Conservation (phyloP, 306 rosid species). For the Lagenaria siceraria region DNA sequence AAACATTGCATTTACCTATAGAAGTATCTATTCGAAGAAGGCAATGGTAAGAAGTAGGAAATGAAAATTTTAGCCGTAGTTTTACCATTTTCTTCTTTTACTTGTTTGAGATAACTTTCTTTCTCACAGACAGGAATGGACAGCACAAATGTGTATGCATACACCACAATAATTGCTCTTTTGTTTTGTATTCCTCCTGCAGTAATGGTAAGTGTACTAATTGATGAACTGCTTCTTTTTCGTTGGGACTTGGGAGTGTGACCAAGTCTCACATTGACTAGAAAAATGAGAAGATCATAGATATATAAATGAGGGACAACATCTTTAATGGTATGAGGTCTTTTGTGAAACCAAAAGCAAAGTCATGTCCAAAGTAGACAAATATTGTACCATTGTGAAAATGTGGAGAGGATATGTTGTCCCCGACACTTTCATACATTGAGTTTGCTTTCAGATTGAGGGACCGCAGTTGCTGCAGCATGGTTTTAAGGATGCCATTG, state of each 20-base stretch:
- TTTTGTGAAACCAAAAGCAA: too few species aligned
- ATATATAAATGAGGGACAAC: too few species aligned
- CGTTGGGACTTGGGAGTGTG: too few species aligned
- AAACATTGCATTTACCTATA: conserved; percentile 80
- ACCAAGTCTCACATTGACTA: too few species aligned
- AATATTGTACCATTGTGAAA: too few species aligned
- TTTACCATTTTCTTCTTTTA: background rate
- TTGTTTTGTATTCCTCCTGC: conserved; percentile 64
- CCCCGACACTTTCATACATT: background rate
- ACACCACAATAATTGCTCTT: conserved; percentile 68
- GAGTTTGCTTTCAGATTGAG: conserved; percentile 46
- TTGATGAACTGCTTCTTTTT: background rate
- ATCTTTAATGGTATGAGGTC: too few species aligned
- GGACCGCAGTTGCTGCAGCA: conserved; percentile 54
- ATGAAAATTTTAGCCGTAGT: background rate
- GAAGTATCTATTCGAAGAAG: conserved; percentile 78
- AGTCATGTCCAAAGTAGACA: too few species aligned
- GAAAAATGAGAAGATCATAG: too few species aligned
- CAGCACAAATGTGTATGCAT: conserved; percentile 66
- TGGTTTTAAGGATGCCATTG: conserved; percentile 58
- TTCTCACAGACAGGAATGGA: conserved; percentile 58
- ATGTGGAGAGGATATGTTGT: too few species aligned
- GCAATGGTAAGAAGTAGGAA: conserved; percentile 58
- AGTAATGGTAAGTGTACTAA: conserved; percentile 28
- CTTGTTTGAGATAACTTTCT: background rate